phyloP scores from a whole-genome alignment of 257 asterid genomes.

The Petunia secreta region DNA sequence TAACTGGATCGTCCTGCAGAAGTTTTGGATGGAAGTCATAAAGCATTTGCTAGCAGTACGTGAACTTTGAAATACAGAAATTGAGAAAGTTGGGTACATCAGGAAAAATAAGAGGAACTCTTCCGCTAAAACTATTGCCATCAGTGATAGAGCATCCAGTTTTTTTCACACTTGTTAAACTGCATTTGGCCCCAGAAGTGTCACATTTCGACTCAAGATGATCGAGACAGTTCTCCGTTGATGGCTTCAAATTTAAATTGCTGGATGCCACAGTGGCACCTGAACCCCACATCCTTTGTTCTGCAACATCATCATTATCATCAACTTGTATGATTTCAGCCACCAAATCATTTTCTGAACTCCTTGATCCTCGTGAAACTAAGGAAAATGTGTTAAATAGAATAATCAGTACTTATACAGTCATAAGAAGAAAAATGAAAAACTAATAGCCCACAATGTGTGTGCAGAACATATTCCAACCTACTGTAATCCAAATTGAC shows the following conservation, averaged over 20 bases:
- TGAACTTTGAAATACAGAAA: constrained; percentile 15
- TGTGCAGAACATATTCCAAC: neutral
- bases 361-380: constrained; percentile 50
- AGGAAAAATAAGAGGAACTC: constrained; percentile 28
- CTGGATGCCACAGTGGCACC: constrained; percentile 34
- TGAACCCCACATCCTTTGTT: constrained; percentile 27
- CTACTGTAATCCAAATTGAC: neutral
- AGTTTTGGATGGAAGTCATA: constrained; percentile 27
- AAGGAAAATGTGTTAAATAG: constrained; percentile 22
- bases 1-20: constrained; percentile 50
- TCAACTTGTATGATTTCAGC: constrained; percentile 40
- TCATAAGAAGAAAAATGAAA: neutral
- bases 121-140: constrained; percentile 38
- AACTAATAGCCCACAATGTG: neutral
- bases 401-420: neutral
- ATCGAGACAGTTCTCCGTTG: constrained; percentile 24
- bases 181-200: constrained; percentile 39
- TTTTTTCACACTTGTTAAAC: constrained; percentile 32
- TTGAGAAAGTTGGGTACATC: constrained; percentile 31
- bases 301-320: constrained; percentile 38
- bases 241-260: constrained; percentile 33
- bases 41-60: constrained; percentile 25
- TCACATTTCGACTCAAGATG: constrained; percentile 32
- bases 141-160: constrained; percentile 37
- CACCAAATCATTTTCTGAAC: constrained; percentile 31